A percentile compares a stretch with the other conserved stretches of the same genome.
Evolutionary conservation across 1,284 basidiomycete genomes (phyloP).

Genomic region (Bjerkandera adusta): DNA sequence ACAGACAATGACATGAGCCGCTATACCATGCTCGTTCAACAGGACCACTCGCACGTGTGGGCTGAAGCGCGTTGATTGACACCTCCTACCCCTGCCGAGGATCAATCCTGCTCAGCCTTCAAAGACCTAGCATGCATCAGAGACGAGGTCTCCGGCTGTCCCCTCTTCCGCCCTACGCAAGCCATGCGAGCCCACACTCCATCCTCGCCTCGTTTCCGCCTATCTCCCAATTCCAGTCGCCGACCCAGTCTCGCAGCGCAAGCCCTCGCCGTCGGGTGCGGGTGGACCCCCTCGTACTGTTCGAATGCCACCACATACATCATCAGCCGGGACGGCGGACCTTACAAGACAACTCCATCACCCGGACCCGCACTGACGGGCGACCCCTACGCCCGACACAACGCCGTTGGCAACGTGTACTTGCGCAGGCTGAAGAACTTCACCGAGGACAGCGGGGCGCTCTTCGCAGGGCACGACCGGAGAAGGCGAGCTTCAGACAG

Average conservation of each 20-base stretch:
- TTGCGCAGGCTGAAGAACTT: conserved; percentile 55
- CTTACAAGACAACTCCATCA: conserved; percentile 30
- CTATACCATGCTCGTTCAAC: too few relatives aligned
- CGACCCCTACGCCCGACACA: conserved; percentile 41
- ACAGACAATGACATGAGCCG: too few relatives aligned
- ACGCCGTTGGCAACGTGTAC: conserved; percentile 60
- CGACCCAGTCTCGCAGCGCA: conserved; percentile 31
- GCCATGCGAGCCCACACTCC: too few relatives aligned
- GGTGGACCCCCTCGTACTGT: conserved; percentile 42
- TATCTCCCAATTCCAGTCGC: too few relatives aligned
- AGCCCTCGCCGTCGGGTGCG: conserved; percentile 27
- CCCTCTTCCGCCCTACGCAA: too few relatives aligned
- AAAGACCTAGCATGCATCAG: too few relatives aligned
- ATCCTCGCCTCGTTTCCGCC: too few relatives aligned
- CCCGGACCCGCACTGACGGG: conserved; percentile 30
- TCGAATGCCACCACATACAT: conserved; percentile 63
- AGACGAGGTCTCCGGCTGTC: too few relatives aligned
- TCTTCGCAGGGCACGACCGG: conserved; percentile 71
- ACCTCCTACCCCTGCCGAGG: too few relatives aligned
- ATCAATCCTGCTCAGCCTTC: too few relatives aligned
- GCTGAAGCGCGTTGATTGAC: too few relatives aligned
- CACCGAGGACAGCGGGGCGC: conserved; percentile 67
- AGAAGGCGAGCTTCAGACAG: conserved; percentile 50
- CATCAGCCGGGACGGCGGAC: conserved; percentile 64
- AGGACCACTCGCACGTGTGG: too few relatives aligned